Conservation (phyloP, 495 filamentous ascomycete genomes). For the Rhypophila decipiens region DNA sequence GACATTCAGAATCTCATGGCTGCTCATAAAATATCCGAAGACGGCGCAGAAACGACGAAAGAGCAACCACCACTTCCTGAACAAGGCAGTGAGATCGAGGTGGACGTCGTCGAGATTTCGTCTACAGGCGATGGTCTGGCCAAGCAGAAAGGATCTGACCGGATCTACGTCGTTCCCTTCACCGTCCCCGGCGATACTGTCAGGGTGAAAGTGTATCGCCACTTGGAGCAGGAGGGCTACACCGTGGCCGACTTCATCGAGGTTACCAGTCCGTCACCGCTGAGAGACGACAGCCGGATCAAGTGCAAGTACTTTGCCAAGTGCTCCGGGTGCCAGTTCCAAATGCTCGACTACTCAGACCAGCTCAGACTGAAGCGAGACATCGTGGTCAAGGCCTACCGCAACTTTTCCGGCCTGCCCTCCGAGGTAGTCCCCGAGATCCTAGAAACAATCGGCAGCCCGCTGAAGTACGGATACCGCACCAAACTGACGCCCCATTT, state of each 20-base stretch:
- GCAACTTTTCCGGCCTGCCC: constrained; percentile 77
- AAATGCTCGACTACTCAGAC: constrained; percentile 86
- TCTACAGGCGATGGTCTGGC: constrained; percentile 91
- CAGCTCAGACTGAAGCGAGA: constrained; percentile 79
- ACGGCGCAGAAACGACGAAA: constrained; percentile 22
- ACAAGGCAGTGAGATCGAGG: constrained; percentile 67
- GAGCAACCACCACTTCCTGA: constrained; percentile 48
- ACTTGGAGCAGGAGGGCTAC: constrained; percentile 55
- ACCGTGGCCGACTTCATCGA: constrained; percentile 73
- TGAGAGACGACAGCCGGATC: constrained; percentile 70
- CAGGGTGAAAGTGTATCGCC: constrained; percentile 69
- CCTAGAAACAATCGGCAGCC: constrained; percentile 79
- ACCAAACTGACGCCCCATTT: constrained; percentile 98
- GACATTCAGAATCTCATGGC: constrained; percentile 63
- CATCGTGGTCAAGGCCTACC: constrained; percentile 87
- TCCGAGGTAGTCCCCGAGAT: constrained; percentile 70
- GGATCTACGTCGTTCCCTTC: constrained; percentile 87
- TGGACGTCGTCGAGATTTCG: constrained; percentile 67
- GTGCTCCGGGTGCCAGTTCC: constrained; percentile 93
- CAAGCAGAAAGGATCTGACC: constrained; percentile 52
- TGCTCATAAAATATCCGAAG: constrained; percentile 33
- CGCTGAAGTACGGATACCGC: constrained; percentile 84
- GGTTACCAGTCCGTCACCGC: constrained; percentile 63
- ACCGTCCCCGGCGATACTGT: constrained; percentile 72
- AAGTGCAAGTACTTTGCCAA: constrained; percentile 77